Evolutionary conservation across 495 filamentous ascomycete species (phyloP).

Genomic region (Hamigera avellanea): DNA sequence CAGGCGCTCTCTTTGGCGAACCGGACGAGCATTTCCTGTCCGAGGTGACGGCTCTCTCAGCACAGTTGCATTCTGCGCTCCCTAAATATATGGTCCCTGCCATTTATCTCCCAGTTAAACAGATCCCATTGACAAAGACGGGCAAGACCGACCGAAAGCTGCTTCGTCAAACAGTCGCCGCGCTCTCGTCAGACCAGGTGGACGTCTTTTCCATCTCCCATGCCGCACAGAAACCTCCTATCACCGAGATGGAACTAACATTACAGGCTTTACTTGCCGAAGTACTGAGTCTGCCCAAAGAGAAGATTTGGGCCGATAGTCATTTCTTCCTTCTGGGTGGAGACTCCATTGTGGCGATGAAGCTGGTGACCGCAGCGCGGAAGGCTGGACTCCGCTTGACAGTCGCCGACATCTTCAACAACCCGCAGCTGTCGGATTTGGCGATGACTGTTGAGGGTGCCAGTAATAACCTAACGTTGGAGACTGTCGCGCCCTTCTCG

Average conservation of each 20-base stretch:
- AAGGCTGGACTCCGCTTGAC: conserved; percentile 17
- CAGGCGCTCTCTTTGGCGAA: too few relatives aligned
- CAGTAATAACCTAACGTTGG: neutral
- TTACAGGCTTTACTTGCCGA: conserved; percentile 21
- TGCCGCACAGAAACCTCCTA: too few relatives aligned
- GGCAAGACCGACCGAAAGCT: conserved; percentile 20
- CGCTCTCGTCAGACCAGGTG: neutral
- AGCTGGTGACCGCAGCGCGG: conserved; percentile 20
- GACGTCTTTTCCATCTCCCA: too few relatives aligned
- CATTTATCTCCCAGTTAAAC: conserved; percentile 16
- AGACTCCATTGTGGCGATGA: conserved; percentile 24
- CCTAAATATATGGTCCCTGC: conserved; percentile 10
- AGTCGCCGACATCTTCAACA: conserved; percentile 23
- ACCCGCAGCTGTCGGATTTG: conserved; percentile 25
- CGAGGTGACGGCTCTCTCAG: neutral
- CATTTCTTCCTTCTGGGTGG: conserved; percentile 22
- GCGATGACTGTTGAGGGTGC: conserved; percentile 1
- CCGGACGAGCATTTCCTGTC: neutral
- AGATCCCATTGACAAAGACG: conserved; percentile 18
- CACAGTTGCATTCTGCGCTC: neutral
- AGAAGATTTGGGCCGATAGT: conserved; percentile 8
- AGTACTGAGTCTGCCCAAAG: conserved; percentile 10
- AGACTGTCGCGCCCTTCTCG: neutral
- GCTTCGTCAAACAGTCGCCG: conserved; percentile 3
- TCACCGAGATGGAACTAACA: conserved; percentile 10